Conservation (phyloP, 202 grass and related monocot genomes). For the Digitaria exilis region DNA sequence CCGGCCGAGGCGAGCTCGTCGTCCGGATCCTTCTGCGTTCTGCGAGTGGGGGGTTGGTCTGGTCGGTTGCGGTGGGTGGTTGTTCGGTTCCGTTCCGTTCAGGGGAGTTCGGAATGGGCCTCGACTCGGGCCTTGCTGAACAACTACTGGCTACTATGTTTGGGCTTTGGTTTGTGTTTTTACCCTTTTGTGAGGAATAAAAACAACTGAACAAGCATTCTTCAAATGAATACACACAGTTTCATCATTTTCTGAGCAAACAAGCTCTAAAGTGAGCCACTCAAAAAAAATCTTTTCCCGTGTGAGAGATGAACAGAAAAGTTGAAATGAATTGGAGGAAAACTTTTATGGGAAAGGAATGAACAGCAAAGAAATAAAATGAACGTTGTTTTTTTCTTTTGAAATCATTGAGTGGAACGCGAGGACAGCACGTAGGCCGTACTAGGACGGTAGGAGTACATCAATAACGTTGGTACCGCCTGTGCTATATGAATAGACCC, state of each 20-base stretch:
- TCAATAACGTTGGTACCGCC: background rate
- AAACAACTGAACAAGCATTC: background rate
- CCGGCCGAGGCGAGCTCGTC: background rate
- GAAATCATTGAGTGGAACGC: too few species aligned
- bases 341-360: too few species aligned
- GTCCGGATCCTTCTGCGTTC: slow-evolving; percentile 35
- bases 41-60: background rate
- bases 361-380: too few species aligned
- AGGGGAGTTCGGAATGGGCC: background rate
- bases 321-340: too few species aligned
- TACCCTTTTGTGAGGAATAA: too few species aligned
- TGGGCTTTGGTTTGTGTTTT: background rate
- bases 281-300: background rate
- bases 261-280: background rate
- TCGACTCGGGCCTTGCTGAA: background rate
- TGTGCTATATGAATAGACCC: background rate
- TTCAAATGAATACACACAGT: background rate
- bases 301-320: too few species aligned
- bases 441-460: too few species aligned
- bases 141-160: background rate
- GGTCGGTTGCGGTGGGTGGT: too few species aligned
- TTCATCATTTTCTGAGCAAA: background rate
- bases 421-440: too few species aligned
- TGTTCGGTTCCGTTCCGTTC: background rate
- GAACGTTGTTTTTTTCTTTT: too few species aligned